A percentile compares a stretch with the other conserved stretches of the same genome.
These are phyloP conservation scores for Mallotus japonicus DNA, from an alignment of 441 rosid species.

Conservation along the genomic window DNA sequence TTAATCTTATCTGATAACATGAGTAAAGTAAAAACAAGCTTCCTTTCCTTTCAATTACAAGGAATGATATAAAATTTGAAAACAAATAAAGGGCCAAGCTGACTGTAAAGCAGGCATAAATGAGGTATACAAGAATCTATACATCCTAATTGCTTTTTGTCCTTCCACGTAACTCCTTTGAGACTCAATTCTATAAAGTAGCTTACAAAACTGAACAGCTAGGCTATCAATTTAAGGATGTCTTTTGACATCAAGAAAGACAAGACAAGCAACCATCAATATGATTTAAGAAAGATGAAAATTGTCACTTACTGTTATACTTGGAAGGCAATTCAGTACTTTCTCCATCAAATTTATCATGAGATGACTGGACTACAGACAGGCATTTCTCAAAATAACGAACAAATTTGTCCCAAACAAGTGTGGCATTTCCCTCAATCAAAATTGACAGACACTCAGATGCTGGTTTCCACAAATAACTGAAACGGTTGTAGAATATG, in stretches of 20 bases:
- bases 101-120: background rate
- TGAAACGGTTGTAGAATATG: constrained; percentile 67
- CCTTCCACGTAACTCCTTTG: background rate
- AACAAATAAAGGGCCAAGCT: background rate
- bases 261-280: constrained; percentile 6
- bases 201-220: background rate
- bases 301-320: constrained; percentile 47
- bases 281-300: background rate
- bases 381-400: constrained; percentile 50
- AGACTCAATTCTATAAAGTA: constrained; percentile 1
- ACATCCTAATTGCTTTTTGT: background rate
- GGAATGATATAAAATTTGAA: no score
- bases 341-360: constrained; percentile 33
- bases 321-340: constrained; percentile 34
- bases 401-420: constrained; percentile 69
- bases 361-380: constrained; percentile 39
- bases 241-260: no score
- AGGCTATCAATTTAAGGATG: no score
- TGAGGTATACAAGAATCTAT: background rate
- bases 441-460: constrained; percentile 77
- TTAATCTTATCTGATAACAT: no score
- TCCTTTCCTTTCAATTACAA: background rate
- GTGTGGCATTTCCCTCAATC: constrained; percentile 45
- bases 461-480: constrained; percentile 64
- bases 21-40: background rate